Conservation (phyloP, 2,329 filamentous ascomycete species). For the Alternaria burnsii region DNA sequence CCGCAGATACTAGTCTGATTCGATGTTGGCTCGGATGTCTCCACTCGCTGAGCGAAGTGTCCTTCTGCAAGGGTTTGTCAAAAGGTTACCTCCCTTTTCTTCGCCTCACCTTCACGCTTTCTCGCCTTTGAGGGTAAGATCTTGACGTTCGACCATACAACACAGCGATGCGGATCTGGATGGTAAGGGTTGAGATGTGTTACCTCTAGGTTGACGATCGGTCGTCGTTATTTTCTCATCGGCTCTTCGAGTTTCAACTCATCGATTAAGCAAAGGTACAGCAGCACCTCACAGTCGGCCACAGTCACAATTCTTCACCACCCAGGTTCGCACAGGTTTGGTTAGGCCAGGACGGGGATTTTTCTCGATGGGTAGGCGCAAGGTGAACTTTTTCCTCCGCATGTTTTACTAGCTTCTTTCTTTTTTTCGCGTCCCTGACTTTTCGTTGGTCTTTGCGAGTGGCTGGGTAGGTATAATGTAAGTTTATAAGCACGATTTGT, state of each 20-base stretch:
- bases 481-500: conserved; percentile 22
- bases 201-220: background rate
- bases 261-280: background rate
- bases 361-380: conserved; percentile 31
- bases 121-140: conserved; percentile 49
- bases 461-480: conserved; percentile 40
- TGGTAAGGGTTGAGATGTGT: conserved; percentile 35
- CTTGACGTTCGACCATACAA: conserved; percentile 24
- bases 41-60: conserved; percentile 1
- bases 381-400: conserved; percentile 33
- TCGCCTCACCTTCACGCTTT: conserved; percentile 37
- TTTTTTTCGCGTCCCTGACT: background rate
- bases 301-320: background rate
- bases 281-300: background rate
- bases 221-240: background rate
- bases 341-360: background rate
- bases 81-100: conserved; percentile 47
- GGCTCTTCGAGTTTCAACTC: background rate
- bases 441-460: conserved; percentile 8
- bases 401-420: conserved; percentile 27
- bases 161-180: conserved; percentile 27
- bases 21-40: conserved; percentile 26
- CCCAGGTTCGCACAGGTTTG: background rate
- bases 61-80: conserved; percentile 47
- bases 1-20: conserved; percentile 63